Evolutionary conservation across 2,329 filamentous ascomycete species (phyloP).

Genomic region (Aspergillus sp.): DNA sequence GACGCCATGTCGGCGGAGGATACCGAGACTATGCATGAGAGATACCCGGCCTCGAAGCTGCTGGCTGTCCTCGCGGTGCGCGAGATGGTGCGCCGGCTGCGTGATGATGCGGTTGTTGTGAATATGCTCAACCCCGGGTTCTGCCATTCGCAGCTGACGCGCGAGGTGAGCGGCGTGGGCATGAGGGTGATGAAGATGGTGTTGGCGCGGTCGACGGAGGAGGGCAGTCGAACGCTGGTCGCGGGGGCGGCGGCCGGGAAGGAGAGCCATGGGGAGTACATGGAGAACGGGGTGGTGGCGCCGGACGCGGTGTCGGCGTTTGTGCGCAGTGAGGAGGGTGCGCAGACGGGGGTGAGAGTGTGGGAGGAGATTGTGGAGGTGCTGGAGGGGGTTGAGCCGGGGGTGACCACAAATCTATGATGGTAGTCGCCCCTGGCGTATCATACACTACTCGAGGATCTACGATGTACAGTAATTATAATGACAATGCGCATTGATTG

Average conservation of each 20-base stretch:
- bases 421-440: no score
- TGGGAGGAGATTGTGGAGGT: constrained; percentile 46
- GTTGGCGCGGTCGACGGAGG: constrained; percentile 46
- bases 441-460: not conserved
- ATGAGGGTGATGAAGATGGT: constrained; percentile 26
- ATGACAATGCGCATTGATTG: not conserved
- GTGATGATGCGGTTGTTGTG: constrained; percentile 42
- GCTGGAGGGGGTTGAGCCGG: constrained; percentile 44
- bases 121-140: constrained; percentile 55
- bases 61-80: constrained; percentile 49
- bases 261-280: constrained; percentile 49
- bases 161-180: constrained; percentile 28
- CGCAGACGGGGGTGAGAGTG: constrained; percentile 36
- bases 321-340: constrained; percentile 42
- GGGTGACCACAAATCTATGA: constrained; percentile 23
- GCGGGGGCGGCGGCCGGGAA: constrained; percentile 36
- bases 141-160: constrained; percentile 49
- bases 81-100: constrained; percentile 34
- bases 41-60: constrained; percentile 50
- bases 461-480: not conserved
- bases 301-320: constrained; percentile 32
- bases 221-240: constrained; percentile 48
- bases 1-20: constrained; percentile 35
- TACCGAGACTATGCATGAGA: constrained; percentile 36
- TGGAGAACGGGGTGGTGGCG: constrained; percentile 36